Base-by-base conservation (phyloP, 495 filamentous ascomycete genomes). In the Xylaria grammica region DNA sequence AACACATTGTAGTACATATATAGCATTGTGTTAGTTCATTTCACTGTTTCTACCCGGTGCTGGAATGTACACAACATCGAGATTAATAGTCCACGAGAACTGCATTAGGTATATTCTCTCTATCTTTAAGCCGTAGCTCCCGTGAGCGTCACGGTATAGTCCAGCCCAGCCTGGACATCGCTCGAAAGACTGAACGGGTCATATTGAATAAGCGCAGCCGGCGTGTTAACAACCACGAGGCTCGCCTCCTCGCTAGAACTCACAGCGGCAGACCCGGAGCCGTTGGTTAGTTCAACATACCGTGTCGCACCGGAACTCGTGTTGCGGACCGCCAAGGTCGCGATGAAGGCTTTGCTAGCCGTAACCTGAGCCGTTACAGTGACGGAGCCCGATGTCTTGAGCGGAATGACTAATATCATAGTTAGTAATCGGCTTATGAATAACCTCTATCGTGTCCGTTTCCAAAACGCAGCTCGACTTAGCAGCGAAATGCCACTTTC, bases 201-300 rank as follows among this genome's bases (percentile, higher is more conserved):
- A 65, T 75, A 82, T 46, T 75, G 67, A 17, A 73, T 66, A 56
- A 79, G 67, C 11, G 73, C 59, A 26, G 30, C 60, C 9, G 80
- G 78, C 13, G 78, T 81, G 60, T 81, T 80, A 17, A 66, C 79
- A 53, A 82, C 72, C 3, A 81, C 80, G 20, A 82, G 65, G 45
- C 65, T 78, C 8, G 74, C 76, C 72, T 79, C 76, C 62, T 81
- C 79, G 19, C 73, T 73, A 17, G 57, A 69, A 7, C 58, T 71
- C 22, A 79, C 53, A 9, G 45, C 62, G 19, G 60, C 64, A 63
- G 73, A 63, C 22, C 70, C 75, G 34, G 60, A 68, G 1, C 72
- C 67, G 9, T 70, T 60, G 11, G 34, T 52, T 29, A 75, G 67
- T 10, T 71, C 69, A 2, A 74, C 58, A 40, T 77, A 79, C 46